Evolutionary conservation across 1,284 basidiomycete species (phyloP).

Genomic region (Polyporus tsugae): DNA sequence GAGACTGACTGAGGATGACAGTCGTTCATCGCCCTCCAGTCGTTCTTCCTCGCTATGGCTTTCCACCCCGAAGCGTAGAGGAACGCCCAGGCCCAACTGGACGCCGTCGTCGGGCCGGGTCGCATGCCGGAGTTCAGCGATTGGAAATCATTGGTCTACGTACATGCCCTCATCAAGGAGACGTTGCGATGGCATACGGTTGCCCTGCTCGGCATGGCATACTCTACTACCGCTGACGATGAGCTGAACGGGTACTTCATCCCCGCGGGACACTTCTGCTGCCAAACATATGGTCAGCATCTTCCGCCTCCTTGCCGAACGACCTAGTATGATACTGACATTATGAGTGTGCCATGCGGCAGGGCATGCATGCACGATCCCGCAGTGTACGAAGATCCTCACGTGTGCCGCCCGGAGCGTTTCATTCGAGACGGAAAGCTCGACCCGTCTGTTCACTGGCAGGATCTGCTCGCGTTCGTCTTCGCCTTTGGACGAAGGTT

Average conservation of each 20-base stretch:
- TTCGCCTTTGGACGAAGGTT: constrained; percentile 20
- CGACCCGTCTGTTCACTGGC: constrained; percentile 6
- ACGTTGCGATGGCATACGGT: constrained; percentile 22
- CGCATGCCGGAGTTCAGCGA: constrained; percentile 34
- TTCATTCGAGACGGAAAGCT: constrained; percentile 12
- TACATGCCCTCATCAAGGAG: constrained; percentile 29
- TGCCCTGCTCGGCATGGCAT: constrained; percentile 16
- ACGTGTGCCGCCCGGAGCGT: constrained; percentile 16
- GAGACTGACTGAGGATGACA: constrained; percentile 17
- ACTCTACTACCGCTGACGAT: constrained; percentile 15
- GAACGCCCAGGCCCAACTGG: constrained; percentile 41
- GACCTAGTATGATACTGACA: neutral
- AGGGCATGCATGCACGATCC: constrained; percentile 17
- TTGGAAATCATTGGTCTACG: constrained; percentile 24
- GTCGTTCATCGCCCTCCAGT: constrained; percentile 31
- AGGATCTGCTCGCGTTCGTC: constrained; percentile 10
- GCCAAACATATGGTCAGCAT: constrained; percentile 32
- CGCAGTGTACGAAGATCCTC: constrained; percentile 6
- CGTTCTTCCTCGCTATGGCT: constrained; percentile 34
- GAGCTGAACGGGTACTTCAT: constrained; percentile 29
- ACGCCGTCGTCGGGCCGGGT: constrained; percentile 31
- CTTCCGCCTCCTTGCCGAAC: neutral
- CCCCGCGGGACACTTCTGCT: constrained; percentile 33
- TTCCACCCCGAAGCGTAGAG: constrained; percentile 33
- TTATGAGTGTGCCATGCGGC: neutral